Evolutionary conservation across 2,329 filamentous ascomycete genomes (phyloP), one percentile per base, ranked within the genome.

Genomic region (Aspergillus sp.): DNA sequence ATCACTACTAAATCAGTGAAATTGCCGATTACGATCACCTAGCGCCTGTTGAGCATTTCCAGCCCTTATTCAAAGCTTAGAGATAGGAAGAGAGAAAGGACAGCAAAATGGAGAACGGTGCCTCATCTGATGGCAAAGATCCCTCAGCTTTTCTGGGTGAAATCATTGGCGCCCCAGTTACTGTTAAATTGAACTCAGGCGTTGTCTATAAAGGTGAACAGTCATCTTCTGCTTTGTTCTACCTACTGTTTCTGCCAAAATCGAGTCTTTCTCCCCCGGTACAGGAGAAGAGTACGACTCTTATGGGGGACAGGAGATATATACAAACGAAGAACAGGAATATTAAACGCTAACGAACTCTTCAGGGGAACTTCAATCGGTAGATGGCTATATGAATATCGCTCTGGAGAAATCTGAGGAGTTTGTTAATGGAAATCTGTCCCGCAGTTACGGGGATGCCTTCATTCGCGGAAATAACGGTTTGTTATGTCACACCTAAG

Each of bases 311-410:
- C 10, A 25, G 23, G 25, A 13, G 23, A 17, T 27, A n/a, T 5
- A 50, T n/a, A 30, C 23, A 17, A 30, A 7, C 27, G 13, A 5
- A 25, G 13, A 30, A 39, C 23, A 42, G n/a, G n/a, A 42, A 25
- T 48, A 7, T 21, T 32, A 38, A 38, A 38, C 53, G 48, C 58
- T 60, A 58, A 61, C 63, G n/a, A 48, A 4, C 13, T 27, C 17
- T 36, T 17, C 64, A 97, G 94, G 95, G 68, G 92, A 97, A 75
- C 85, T 98, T 39, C 93, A 98, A 76, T 96, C 93, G 0, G 94
- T 99, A 53, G 95, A 99, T 77, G 95, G 95, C 55, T 99, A 98
- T 80, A 99, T 99, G 95, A 99, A 99, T 80, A 97, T 99, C 75
- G 94, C 95, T 11, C 86, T 99, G 30, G 95, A 99, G 78, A 95